phyloP scores from a whole-genome alignment of 75 land plant genomes.

The Selaginella moellendorffii region DNA sequence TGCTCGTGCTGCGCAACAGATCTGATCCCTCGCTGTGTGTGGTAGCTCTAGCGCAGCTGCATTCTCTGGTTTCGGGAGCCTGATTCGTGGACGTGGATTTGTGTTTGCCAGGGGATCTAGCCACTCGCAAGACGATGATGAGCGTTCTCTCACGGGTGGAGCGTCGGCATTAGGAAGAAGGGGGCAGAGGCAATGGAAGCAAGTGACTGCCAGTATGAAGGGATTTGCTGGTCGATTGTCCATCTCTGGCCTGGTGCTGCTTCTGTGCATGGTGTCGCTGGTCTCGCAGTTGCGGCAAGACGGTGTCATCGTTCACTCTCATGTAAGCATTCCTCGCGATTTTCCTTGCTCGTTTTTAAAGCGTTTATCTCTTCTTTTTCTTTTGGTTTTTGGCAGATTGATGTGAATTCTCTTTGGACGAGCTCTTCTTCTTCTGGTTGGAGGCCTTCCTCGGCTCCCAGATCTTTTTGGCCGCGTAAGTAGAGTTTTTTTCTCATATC shows the following conservation, averaged over 20 bases:
- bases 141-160: not conserved
- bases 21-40: not conserved
- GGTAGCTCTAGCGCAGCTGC: not conserved
- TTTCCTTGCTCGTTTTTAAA: not conserved
- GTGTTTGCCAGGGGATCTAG: not conserved
- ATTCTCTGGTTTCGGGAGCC: not conserved
- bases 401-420: not conserved
- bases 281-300: conserved; percentile 21
- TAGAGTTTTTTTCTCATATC: not conserved
- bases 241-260: conserved; percentile 40
- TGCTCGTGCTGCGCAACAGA: not conserved
- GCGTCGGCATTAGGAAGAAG: not conserved
- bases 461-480: too few relatives aligned
- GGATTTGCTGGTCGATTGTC: conserved; percentile 33
- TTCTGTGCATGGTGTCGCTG: conserved; percentile 50
- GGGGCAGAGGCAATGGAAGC: conserved; percentile 24
- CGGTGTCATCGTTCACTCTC: conserved; percentile 15
- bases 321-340: conserved; percentile 24
- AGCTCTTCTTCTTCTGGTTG: not conserved
- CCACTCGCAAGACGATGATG: not conserved
- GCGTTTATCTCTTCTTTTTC: not conserved
- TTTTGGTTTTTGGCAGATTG: not conserved
- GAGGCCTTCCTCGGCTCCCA: conserved; percentile 7
- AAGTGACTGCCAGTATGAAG: conserved; percentile 27
- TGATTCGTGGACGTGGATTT: not conserved